Evolutionary conservation across 345 rosid species (phyloP).

Genomic region (Raphanus sativus): DNA sequence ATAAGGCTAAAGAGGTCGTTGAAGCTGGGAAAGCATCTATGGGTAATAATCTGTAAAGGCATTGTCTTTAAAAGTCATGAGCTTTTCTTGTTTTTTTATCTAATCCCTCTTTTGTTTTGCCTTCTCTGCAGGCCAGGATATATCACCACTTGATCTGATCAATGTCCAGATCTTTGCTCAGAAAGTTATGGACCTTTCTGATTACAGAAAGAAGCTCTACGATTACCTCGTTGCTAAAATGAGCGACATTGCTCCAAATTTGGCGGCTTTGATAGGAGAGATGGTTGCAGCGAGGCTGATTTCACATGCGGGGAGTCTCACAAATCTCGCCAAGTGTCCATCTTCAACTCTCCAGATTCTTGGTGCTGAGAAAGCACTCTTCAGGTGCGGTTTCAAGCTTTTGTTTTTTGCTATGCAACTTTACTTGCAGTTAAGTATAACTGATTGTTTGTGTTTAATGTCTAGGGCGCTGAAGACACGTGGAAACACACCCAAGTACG

Average conservation of each 20-base stretch:
- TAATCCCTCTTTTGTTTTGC: neutral
- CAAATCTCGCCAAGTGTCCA: constrained; percentile 95
- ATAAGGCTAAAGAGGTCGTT: constrained; percentile 79
- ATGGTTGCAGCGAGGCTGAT: constrained; percentile 91
- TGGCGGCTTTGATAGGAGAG: constrained; percentile 91
- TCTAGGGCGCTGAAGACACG: constrained; percentile 82
- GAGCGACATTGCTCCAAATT: constrained; percentile 93
- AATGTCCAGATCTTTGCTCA: constrained; percentile 82
- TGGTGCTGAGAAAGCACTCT: constrained; percentile 93
- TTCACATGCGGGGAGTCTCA: constrained; percentile 98
- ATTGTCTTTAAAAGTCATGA: neutral
- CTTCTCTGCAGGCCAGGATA: constrained; percentile 68
- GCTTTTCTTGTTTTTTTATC: neutral
- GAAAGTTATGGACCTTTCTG: constrained; percentile 80
- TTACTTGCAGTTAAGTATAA: no score
- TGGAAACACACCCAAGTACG: constrained; percentile 97
- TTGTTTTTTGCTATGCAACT: no score
- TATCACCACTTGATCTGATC: constrained; percentile 78
- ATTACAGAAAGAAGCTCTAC: constrained; percentile 81
- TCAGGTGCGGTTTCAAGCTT: constrained; percentile 31
- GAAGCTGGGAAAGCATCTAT: constrained; percentile 98
- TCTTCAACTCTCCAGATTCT: constrained; percentile 98
- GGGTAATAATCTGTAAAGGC: constrained; percentile 51
- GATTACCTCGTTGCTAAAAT: constrained; percentile 87
- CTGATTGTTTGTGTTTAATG: no score